Evolutionary conservation across 2,329 filamentous ascomycete species (phyloP), one percentile per base, ranked within the genome.

Genomic region (Trichoderma atroviride): DNA sequence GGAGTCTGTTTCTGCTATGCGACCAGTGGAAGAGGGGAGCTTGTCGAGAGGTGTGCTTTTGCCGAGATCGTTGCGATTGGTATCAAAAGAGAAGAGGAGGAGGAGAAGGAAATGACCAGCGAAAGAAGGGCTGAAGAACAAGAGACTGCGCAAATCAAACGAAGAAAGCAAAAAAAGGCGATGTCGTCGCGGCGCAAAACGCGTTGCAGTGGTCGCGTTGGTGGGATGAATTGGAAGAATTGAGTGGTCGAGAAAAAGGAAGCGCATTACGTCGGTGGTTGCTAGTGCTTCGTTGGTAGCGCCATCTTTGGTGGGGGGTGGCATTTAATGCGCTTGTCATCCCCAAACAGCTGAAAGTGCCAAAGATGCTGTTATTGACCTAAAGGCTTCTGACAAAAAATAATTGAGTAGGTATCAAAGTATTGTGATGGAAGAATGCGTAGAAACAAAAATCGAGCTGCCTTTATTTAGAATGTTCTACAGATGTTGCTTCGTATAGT

Each of bases 181-280:
- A 40, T 31, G 10, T 55, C 35, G 19, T 29, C 24, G 61, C 53
- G 61, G 61, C 61, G 61, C 50, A 64, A 55, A 43, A 55, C 61
- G 61, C 47, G 61, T 64, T 47, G 47, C 9, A 19, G 47, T 31
- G 65, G 65, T 53, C 65, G 65, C 65, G 65, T 68, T 61, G 57
- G 65, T 61, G 65, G 65, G 65, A 61, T 61, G 56, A 55, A 40
- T 64, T 40, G 50, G 16, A 31, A 22, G 16, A 60, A 55, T 14
- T 14, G 13, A 31, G 3, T 50, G 9, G 22, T 50, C n/a, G 9
- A 22, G 11, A 50, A 24, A 50, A 24, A 24, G 47, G 22, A 13
- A 50, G 19, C 9, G n/a, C 47, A 50, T 24, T 50, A 50, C 40
- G 40, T 43, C 40, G 40, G 40, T 43, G 40, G 40, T 43, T 43